A percentile compares a stretch with the other conserved stretches of the same genome.
These are phyloP conservation scores for Cystobasidium ongulense DNA, from an alignment of 768 basidiomycete genomes.

Conservation along the genomic window DNA sequence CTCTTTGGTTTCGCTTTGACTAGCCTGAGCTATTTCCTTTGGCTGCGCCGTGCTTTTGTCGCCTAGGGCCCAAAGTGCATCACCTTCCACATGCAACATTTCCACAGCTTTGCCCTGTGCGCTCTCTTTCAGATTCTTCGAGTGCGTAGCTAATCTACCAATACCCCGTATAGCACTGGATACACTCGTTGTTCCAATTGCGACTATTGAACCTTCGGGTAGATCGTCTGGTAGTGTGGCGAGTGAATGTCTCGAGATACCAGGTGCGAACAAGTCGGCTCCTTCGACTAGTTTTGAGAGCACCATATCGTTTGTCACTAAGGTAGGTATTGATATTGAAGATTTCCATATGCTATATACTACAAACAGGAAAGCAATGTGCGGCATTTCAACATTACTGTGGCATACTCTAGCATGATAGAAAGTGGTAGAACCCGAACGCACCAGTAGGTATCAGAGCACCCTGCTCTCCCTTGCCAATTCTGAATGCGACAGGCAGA, in stretches of 20 bases:
- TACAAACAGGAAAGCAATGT: background rate
- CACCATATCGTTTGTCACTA: constrained; percentile 26
- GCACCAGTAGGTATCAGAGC: constrained; percentile 7
- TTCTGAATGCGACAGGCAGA: constrained; percentile 8
- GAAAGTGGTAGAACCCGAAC: background rate
- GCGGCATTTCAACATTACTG: background rate
- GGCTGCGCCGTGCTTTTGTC: constrained; percentile 5
- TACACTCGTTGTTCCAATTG: constrained; percentile 13
- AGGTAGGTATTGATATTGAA: background rate
- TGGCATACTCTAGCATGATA: too few relatives aligned
- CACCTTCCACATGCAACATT: constrained; percentile 24
- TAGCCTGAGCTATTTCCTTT: background rate
- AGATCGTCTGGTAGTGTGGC: background rate
- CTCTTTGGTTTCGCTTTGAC: background rate
- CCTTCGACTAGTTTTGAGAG: constrained; percentile 14
- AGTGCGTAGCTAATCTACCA: background rate
- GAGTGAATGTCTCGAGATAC: constrained; percentile 4
- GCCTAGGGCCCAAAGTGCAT: constrained; percentile 4
- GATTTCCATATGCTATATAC: constrained; percentile 15
- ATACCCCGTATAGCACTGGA: constrained; percentile 9
- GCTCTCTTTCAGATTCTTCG: background rate
- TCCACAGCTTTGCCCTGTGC: constrained; percentile 17
- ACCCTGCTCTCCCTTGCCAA: constrained; percentile 25
- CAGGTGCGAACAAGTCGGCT: constrained; percentile 25
- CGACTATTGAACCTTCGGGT: constrained; percentile 5